These are phyloP conservation scores for Myxozyma sirexii DNA, from an alignment of 805 yeast genomes.

Conservation along the genomic window DNA sequence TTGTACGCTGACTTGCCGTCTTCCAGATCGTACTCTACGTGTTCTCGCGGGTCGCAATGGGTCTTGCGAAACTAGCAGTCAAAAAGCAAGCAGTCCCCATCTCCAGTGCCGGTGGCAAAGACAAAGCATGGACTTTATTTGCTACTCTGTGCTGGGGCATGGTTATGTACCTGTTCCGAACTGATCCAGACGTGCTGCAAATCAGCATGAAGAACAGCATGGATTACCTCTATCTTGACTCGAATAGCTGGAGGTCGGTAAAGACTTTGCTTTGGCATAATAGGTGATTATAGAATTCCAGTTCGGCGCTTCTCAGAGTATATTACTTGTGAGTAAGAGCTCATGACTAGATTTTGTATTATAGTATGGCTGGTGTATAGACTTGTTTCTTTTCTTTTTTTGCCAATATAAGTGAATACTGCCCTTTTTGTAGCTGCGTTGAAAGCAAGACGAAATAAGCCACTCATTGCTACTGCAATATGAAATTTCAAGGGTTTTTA, in stretches of 20 bases:
- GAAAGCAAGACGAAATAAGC: too few relatives aligned
- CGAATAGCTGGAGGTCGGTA: conserved; percentile 54
- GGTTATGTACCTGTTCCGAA: conserved; percentile 70
- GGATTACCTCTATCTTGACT: conserved; percentile 71
- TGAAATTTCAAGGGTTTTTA: too few relatives aligned
- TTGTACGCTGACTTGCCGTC: conserved; percentile 38
- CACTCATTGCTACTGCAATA: too few relatives aligned
- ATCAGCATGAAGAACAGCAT: conserved; percentile 65
- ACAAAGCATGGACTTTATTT: conserved; percentile 57
- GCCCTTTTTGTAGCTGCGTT: too few relatives aligned
- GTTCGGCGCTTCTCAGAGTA: too few relatives aligned
- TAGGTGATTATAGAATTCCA: not conserved
- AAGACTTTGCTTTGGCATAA: conserved; percentile 48
- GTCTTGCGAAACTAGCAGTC: conserved; percentile 56
- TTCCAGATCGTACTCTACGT: conserved; percentile 74
- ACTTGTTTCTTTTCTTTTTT: too few relatives aligned
- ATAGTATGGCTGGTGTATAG: too few relatives aligned
- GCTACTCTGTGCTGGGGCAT: conserved; percentile 72
- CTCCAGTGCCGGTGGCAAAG: conserved; percentile 14
- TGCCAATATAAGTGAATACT: too few relatives aligned
- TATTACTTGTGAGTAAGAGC: too few relatives aligned
- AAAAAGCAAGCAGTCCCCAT: conserved; percentile 27
- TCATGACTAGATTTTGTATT: too few relatives aligned
- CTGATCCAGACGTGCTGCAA: conserved; percentile 64
- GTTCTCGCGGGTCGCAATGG: conserved; percentile 67